phyloP scores from a whole-genome alignment of 345 rosid genomes.

The Aegle marmelos region DNA sequence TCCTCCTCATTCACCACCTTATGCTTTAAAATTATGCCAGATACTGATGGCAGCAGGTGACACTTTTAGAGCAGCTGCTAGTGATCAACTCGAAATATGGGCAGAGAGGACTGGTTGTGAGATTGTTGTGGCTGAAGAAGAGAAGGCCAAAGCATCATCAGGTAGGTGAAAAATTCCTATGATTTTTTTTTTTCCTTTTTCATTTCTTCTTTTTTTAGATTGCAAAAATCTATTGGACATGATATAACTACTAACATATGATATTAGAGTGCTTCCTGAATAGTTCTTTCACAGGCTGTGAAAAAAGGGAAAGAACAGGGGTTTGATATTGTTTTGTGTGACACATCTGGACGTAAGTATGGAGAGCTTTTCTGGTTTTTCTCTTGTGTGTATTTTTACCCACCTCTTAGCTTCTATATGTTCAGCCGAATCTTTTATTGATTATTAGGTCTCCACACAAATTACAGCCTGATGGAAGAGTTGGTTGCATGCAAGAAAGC shows the following conservation, averaged over 20 bases:
- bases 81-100: conserved; percentile 96
- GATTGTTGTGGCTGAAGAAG: conserved; percentile 72
- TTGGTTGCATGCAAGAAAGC: conserved; percentile 85
- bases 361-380: conserved; percentile 11
- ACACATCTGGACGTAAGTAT: conserved; percentile 94
- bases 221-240: conserved; percentile 3
- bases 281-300: conserved; percentile 94
- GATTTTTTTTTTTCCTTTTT: not conserved
- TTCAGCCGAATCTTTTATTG: conserved; percentile 10
- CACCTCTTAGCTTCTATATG: conserved; percentile 19
- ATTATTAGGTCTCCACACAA: conserved; percentile 85
- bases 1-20: conserved; percentile 14
- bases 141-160: conserved; percentile 85
- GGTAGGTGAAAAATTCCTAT: conserved; percentile 35
- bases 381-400: conserved; percentile 4
- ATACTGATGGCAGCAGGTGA: conserved; percentile 97
- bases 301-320: conserved; percentile 87
- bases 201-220: not conserved
- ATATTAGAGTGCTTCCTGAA: conserved; percentile 52
- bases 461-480: conserved; percentile 96
- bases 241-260: conserved; percentile 27
- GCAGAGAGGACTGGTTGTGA: conserved; percentile 93
- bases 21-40: conserved; percentile 44
- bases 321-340: conserved; percentile 84
- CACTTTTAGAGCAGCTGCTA: conserved; percentile 97